Evolutionary conservation across 2,329 filamentous ascomycete species (phyloP), one percentile per base, ranked within the genome.

Genomic region (Sporothrix variecibatus): DNA sequence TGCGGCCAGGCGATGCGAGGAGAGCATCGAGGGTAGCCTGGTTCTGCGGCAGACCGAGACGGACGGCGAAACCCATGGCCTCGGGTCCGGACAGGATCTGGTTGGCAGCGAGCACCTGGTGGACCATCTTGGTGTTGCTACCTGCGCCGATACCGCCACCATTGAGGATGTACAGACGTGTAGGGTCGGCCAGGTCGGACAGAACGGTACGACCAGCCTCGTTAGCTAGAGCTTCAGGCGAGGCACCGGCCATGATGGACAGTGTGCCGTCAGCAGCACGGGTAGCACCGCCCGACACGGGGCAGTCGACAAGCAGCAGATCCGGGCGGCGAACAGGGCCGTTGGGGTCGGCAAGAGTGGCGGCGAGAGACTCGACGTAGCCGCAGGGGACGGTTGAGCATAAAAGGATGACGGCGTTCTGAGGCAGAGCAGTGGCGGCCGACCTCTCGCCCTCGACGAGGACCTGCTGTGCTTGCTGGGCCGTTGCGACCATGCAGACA

Each of bases 401-500:
- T 46, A 94, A 86, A 31, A 93, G 84, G 53, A 94, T 85, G 0
- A 88, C 87, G 15, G 89, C 88, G 51, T 87, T 87, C 72, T 86
- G 80, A 0, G 90, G 87, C 1, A 93, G 84, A 4, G 83, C 78
- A 1, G 80, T 71, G 8, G 82, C 78, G 3, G 83, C 91, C 2
- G 89, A 86, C 64, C 85, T 83, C 1, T 86, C 84, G 1, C 84
- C 85, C 38, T 89, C 88, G 76, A 94, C 89, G 1, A 94, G 82
- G 0, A 92, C 90, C 80, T 94, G 92, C 56, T 69, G 67, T 15
- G 67, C 67, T 23, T 68, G 62, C 38, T 88, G 86, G 1, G 91
- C 89, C 0, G 91, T 93, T 8, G 92, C 92, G 0, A 94, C 92
- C 92, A 94, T 94, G 81, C 90, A 90, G 40, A 94, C 86, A 78